Evolutionary conservation across 768 basidiomycete species (phyloP), one percentile per base, ranked within the genome.

Genomic region (Leucosporidium scottii): DNA sequence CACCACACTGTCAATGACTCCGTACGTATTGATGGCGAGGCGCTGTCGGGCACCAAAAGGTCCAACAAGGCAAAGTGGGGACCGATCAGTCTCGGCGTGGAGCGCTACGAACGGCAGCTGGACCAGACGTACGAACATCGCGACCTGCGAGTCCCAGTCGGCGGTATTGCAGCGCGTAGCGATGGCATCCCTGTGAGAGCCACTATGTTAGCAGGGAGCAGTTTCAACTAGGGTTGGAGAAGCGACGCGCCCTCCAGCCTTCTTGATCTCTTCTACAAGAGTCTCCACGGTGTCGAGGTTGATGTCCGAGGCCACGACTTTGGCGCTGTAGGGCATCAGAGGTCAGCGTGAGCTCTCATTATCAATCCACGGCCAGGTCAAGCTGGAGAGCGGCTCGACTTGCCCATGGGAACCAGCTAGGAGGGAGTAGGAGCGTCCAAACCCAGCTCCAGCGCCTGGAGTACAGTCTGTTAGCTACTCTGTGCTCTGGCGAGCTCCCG

Each of bases 1-100:
- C 6, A 66, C 59, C 18, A 70, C 69, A 13, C 70, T 60, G 44
- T 70, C 70, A 25, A 74, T 48, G 85, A n/a, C n/a, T 2, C 66
- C 70, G 34, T 59, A 71, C 1, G 64, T 62, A 44, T 50, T 28
- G 44, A 65, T 56, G 7, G 55, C 69, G 44, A 61, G 63, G 2
- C 66, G 54, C 68, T 69, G 31, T 6, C 9, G 18, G 8, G 7
- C 31, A 4, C 21, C 1, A 34, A 47, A 10, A 23, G 1, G n/a
- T 8, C 27, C 25, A 34, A 34, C n/a, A 48, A n/a, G 0, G 10
- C 48, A 27, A 44, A 17, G 39, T 44, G 39, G 39, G 39, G 15
- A 44, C 8, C 8, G 39, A 15, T 6, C 10, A 44, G 39, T n/a
- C 39, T 44, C 39, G 39, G 39, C 39, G 39, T 12, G 34, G 13